Base-by-base conservation (phyloP, 2,329 filamentous ascomycete species). In the Beauveria varroae region DNA sequence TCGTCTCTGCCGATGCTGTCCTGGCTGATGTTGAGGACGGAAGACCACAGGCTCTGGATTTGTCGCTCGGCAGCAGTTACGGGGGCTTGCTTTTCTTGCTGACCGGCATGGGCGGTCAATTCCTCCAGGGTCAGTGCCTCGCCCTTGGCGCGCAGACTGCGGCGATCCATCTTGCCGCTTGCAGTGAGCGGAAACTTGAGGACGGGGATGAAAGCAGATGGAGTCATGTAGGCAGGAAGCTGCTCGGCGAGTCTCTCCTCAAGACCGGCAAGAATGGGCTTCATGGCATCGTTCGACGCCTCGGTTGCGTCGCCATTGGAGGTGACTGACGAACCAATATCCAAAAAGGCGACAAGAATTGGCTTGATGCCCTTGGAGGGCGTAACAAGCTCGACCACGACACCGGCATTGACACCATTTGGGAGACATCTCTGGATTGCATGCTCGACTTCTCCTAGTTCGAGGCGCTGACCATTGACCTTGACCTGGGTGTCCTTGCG, bases 401-500 rank as follows among this genome's bases (percentile, higher is more conserved):
- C 62, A n/a, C 51, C 46, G 12, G 55, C 26, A 5, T 50, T 57
- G 12, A 24, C 20, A 24, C 20, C 50, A 3, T 43, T 37, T 7
- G 37, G 40, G 9, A 58, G 3, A 47, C 30, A 57, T 51, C 10
- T 63, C 22, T 46, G 37, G n/a, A 63, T 47, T 52, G 61, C 28
- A 52, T 63, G 34, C 60, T 68, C 67, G 22, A 68, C 61, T 5
- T 68, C 67, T 2, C 60, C 65, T 0, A 80, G 72, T 68, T 80
- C 84, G 60, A 82, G 71, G 55, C 81, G 69, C 62, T 78, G 83
- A 41, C 85, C 85, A 28, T 77, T 74, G 14, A 85, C 69, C 67
- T 85, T 85, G 56, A 84, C 76, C 67, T 84, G 81, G 0, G 74
- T 74, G 65, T 85, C 81, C 63, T 80, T 80, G 51, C 81, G 73